Evolutionary conservation across 1,139 yeast species (phyloP), one percentile per base, ranked within the genome.

Genomic region (Suhomyces anneliseae): DNA sequence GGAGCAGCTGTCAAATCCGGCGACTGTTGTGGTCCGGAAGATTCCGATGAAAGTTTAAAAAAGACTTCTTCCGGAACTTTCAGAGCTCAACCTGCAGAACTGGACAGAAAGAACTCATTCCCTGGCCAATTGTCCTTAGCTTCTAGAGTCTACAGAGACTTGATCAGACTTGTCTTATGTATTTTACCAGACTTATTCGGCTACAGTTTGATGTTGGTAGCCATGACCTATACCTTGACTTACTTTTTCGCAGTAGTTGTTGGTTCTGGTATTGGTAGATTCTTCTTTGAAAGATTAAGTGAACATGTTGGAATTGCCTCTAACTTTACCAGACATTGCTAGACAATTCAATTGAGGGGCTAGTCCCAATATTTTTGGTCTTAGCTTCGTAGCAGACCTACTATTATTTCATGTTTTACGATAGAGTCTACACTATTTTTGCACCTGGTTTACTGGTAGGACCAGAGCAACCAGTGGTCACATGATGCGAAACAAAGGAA

Each of bases 171-270:
- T 26, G 44, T 74, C 0, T 57, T 86, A 39, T 76, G 83, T 19
- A 82, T 87, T 49, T 61, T 81, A 27, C 80, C 87, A 4, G 87
- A 87, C 32, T 70, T 85, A 72, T 62, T 87, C 42, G 83, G 86
- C 8, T 86, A 83, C 60, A 82, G 83, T 36, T 66, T 87, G 56
- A 87, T 87, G 95, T 76, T 87, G 69, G 90, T 83, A 11, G 87
- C 86, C 9, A 87, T 87, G 95, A 73, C 87, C 33, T 85, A 72
- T 60, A 78, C 85, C 8, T 58, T 85, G 47, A 65, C 81, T 1
- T 87, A 86, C 57, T 83, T 86, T 64, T 86, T 87, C 65, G 92
- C 87, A 2, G 84, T 85, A 31, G 81, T 85, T 15, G 56, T 82
- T 24, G 95, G 95, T 7, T 68, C 85, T 47, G 78, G 90, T 3